These are phyloP conservation scores for Sparassis latifolia DNA, from an alignment of 1,284 basidiomycete species.

Conservation along the genomic window DNA sequence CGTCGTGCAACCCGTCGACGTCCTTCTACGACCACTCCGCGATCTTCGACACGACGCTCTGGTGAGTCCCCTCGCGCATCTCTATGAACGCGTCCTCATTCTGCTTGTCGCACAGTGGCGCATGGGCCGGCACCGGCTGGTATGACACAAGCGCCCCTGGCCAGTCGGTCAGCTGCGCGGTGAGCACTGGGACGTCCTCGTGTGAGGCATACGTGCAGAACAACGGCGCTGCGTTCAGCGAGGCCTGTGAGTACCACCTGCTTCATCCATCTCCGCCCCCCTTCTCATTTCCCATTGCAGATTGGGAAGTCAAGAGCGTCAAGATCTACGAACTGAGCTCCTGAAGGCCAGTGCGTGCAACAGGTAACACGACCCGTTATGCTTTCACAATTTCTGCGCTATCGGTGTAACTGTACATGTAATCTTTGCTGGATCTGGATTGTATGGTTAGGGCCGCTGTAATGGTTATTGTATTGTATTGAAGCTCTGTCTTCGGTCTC, in stretches of 20 bases:
- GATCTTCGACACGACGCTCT: slow-evolving; percentile 80
- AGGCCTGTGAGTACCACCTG: slow-evolving; percentile 63
- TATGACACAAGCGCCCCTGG: slow-evolving; percentile 62
- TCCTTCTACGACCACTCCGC: slow-evolving; percentile 70
- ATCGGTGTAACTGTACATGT: too few species aligned
- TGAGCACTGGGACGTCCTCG: slow-evolving; percentile 70
- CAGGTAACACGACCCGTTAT: too few species aligned
- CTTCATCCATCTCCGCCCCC: neutral
- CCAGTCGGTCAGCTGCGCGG: slow-evolving; percentile 77
- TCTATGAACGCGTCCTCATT: slow-evolving; percentile 4
- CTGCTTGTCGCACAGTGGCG: slow-evolving; percentile 50
- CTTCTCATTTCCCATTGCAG: slow-evolving; percentile 27
- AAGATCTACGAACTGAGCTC: slow-evolving; percentile 51
- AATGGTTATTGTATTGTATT: too few species aligned
- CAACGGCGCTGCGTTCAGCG: slow-evolving; percentile 60
- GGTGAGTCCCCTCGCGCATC: slow-evolving; percentile 36
- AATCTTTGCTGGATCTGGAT: too few species aligned
- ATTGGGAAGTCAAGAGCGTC: slow-evolving; percentile 73
- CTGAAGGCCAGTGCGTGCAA: slow-evolving; percentile 1
- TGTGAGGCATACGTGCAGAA: slow-evolving; percentile 73
- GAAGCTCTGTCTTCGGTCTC: too few species aligned
- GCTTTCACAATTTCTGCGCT: too few species aligned
- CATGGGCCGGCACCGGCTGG: slow-evolving; percentile 87
- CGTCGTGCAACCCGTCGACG: slow-evolving; percentile 60
- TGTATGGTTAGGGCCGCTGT: too few species aligned